Evolutionary conservation across 225 moss, liverwort and hornwort genomes (phyloP), one percentile per base, ranked within the genome.

Genomic region (Antitrichia curtipendula): DNA sequence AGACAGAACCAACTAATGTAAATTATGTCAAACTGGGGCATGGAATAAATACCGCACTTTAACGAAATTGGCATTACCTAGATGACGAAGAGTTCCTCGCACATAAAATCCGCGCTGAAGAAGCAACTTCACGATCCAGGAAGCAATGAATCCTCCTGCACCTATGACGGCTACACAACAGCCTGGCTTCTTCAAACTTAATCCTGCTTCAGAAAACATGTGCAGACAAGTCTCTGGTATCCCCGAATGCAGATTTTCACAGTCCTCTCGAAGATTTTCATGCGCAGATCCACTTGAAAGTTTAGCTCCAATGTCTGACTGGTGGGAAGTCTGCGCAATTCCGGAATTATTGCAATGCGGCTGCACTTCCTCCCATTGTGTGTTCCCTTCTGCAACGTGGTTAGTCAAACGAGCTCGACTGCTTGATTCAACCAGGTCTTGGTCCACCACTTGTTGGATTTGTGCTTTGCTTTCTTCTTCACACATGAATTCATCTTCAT

Each of bases 121-220:
- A 53, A 94, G 92, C 87, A 90, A 62, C 50, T 92, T 92, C 1
- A 94, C 91, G 31, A 94, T 88, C 94, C 92, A 94, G 9, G 92
- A 91, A 80, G 79, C 91, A 78, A 94, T 92, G 85, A 90, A 92
- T 66, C 94, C 92, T 59, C 91, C 91, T 14, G 92, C 94, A 47
- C 92, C 92, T 2, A 90, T 91, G 58, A 92, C 94, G 28, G 88
- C 92, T 7, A 68, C 82, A 20, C 74, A 29, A 8, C 75, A 62
- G 29, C n/a, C n/a, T n/a, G 75, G 73, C 38, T 38, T 79, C 56
- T 57, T 75, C 90, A 58, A 47, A 40, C 65, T 9, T 6, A 5
- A 5, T 87, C 64, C 81, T 29, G 61, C 38, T 54, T n/a, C 64
- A 20, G 53, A 52, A 23, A 34, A 45, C 61, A 10, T 28, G 28